Base-by-base conservation (phyloP, 768 basidiomycete genomes). In the Hirschioporus abietinus region DNA sequence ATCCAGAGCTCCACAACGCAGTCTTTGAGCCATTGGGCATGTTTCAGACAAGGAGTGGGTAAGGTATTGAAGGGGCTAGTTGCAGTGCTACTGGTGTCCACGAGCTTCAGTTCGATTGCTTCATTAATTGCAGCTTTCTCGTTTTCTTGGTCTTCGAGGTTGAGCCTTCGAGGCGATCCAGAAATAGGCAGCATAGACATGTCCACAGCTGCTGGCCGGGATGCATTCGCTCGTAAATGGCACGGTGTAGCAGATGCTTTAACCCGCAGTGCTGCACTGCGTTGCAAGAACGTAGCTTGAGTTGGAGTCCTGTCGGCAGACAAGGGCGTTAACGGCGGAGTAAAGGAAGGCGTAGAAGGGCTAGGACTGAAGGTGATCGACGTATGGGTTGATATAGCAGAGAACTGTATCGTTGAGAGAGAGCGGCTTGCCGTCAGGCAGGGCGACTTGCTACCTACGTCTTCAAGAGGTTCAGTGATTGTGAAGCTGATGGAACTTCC, bases 1-100 rank as follows among this genome's bases (percentile, higher is more conserved):
- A 95, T 88, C 74, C 87, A 83, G 35, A 94, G 77, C 66, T 90
- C 85, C 34, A 93, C 74, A 57, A 76, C 76, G 30, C 81, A 78
- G 57, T 80, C 78, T 68, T 81, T 79, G 12, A 91, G 79, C 87
- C 88, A 90, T 61, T 34, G 24, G 3, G 60, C 60, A 15, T 61
- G 30, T 17, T 25, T 61, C 30, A 61, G 60, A 17, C 30, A 61
- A 25, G 60, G 30, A 1, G 23, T 61, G 4, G 20, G n/a, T 26
- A 26, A n/a, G 25, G 58, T 3, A n/a, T 26, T 59, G 58, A 59
- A 26, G 25, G 58, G 58, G 60, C 30, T 25, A 61, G 60, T 12
- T 25, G 30, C 12, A 34, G 15, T 12, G 60, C 9, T 17, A 61
- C 9, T 61, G 9, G 9, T 12, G 25, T 23, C 23, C 10, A 34